Conservation (phyloP, 2,329 filamentous ascomycete genomes). For the Microdochium paspali region DNA sequence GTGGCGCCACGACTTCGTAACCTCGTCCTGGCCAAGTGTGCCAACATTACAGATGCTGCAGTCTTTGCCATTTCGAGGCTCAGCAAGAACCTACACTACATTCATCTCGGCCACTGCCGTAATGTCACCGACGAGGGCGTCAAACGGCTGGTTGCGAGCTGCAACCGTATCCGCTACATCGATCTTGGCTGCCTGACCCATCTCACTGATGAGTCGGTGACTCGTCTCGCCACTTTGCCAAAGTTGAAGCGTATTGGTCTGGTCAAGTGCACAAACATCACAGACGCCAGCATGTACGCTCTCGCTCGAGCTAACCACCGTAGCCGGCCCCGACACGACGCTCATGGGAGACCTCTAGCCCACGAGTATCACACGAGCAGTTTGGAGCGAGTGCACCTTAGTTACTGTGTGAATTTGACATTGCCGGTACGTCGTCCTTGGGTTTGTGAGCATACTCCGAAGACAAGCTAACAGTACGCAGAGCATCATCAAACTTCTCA, state of each 20-base stretch:
- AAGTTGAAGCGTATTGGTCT: conserved; percentile 92
- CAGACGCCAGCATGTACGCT: conserved; percentile 78
- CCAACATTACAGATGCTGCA: conserved; percentile 80
- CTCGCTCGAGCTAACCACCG: conserved; percentile 62
- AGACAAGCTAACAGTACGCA: conserved; percentile 31
- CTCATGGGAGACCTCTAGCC: conserved; percentile 33
- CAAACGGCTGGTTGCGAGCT: conserved; percentile 70
- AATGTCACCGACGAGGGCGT: conserved; percentile 88
- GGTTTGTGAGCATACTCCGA: background rate
- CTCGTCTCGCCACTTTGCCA: conserved; percentile 72
- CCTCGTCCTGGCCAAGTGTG: conserved; percentile 88
- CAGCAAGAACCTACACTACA: conserved; percentile 93
- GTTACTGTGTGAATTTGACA: conserved; percentile 83
- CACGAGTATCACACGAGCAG: conserved; percentile 52
- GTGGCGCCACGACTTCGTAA: conserved; percentile 84
- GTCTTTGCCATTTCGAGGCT: conserved; percentile 81
- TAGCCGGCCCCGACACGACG: conserved; percentile 37
- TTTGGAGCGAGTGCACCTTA: conserved; percentile 89
- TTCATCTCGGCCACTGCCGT: conserved; percentile 88
- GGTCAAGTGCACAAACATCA: conserved; percentile 88
- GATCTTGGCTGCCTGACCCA: conserved; percentile 91
- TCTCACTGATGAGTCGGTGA: conserved; percentile 81
- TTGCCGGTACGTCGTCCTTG: conserved; percentile 52
- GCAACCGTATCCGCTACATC: conserved; percentile 94
- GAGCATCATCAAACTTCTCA: conserved; percentile 85